A percentile compares a stretch with the other conserved stretches of the same genome.
Conservation (phyloP, 2,329 filamentous ascomycete genomes). For the Fusarium nodosum region DNA sequence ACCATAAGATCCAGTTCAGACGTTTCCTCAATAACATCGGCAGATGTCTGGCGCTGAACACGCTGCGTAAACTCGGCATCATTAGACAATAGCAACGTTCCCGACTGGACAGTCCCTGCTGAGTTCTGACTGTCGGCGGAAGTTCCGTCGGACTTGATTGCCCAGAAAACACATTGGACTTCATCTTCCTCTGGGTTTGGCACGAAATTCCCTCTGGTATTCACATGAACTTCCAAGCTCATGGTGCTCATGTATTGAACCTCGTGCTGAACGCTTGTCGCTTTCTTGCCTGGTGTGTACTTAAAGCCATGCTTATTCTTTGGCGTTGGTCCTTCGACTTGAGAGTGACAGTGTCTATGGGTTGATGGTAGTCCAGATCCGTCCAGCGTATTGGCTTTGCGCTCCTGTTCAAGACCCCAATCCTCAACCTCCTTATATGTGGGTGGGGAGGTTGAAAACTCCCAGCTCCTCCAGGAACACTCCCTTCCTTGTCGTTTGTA, state of each 20-base stretch:
- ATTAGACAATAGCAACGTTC: constrained; percentile 79
- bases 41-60: constrained; percentile 71
- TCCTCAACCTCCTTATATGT: constrained; percentile 74
- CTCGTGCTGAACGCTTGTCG: constrained; percentile 84
- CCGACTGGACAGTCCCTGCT: constrained; percentile 68
- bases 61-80: constrained; percentile 70
- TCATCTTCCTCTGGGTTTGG: constrained; percentile 94
- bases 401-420: constrained; percentile 70
- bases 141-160: constrained; percentile 80
- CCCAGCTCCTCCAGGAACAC: constrained; percentile 77
- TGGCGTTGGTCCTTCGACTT: constrained; percentile 91
- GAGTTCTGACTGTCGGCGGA: constrained; percentile 63
- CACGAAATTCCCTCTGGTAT: constrained; percentile 82
- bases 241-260: constrained; percentile 96
- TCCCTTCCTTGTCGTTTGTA: constrained; percentile 63
- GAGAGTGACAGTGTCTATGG: constrained; percentile 70
- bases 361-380: constrained; percentile 43
- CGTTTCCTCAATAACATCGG: constrained; percentile 79
- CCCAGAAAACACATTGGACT: constrained; percentile 91
- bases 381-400: constrained; percentile 12
- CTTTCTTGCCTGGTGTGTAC: constrained; percentile 81
- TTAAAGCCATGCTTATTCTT: constrained; percentile 86
- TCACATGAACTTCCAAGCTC: constrained; percentile 93
- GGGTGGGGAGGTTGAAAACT: constrained; percentile 79
- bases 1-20: constrained; percentile 89